Evolutionary conservation across 2,329 filamentous ascomycete genomes (phyloP), one percentile per base, ranked within the genome.

Genomic region (Ophiocordyceps camponoti-leonardi): DNA sequence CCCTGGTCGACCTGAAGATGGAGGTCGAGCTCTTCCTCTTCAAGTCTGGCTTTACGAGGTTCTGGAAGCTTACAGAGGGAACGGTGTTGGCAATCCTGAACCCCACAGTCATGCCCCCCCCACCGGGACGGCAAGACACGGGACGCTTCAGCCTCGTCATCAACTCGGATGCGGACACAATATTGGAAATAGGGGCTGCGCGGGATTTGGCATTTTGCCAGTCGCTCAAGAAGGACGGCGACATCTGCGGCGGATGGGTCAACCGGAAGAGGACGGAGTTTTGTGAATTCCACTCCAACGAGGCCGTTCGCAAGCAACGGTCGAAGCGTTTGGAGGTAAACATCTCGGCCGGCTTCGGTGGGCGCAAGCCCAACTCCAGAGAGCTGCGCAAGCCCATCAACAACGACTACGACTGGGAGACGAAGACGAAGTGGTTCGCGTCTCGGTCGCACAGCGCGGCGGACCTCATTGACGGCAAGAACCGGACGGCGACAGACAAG

Each of bases 1-100:
- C 78, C 2, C 70, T 98, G 3, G 86, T 85, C 0, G 90, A 98
- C 60, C 68, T 98, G 12, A 82, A 86, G 54, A 94, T 81, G 77
- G 86, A 94, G 54, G 62, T 98, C 13, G 88, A 96, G 51, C 73
- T 96, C 40, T 96, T 87, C 54, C 75, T 98, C 14, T 98, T 98
- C 63, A 84, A 85, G 54, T 79, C 82, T 0, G 93, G 86, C 7
- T 95, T 96, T 55, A 81, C 85, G 16, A 79, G 84, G 46, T 98
- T 92, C 66, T 96, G 90, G 82, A 94, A 94, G 58, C 68, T 96
- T n/a, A 80, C 80, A 0, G 76, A 86, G 2, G 92, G 92, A n/a
- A 95, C 88, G 0, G 74, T 96, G 1, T 71, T 98, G 46, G 92
- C 90, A 6, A 84, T 98, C 23, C 70, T 98, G 28, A 98, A 98